A percentile compares a stretch with the other conserved stretches of the same genome.
These are phyloP conservation scores for Volutella citrinella DNA, from an alignment of 2,329 filamentous ascomycete genomes.

Conservation along the genomic window DNA sequence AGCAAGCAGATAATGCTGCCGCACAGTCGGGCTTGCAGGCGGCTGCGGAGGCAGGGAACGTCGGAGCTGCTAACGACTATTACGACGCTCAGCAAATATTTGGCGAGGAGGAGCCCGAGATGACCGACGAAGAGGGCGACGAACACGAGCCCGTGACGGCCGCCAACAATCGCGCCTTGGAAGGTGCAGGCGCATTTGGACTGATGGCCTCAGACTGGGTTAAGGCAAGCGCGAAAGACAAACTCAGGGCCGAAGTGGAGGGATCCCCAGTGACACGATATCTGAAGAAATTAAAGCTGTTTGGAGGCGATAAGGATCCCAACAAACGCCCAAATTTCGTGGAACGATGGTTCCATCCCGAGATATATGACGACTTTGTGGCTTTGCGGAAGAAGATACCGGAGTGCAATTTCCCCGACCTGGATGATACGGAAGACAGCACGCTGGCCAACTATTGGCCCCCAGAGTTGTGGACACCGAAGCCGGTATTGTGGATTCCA, in stretches of 20 bases:
- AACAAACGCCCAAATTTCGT: slow-evolving; percentile 48
- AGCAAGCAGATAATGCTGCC: slow-evolving; percentile 46
- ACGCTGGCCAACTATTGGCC: slow-evolving; percentile 68
- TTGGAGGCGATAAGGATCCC: slow-evolving; percentile 22
- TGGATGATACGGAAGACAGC: slow-evolving; percentile 50
- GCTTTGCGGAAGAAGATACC: slow-evolving; percentile 69
- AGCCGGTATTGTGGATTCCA: slow-evolving; percentile 81
- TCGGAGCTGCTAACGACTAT: slow-evolving; percentile 30
- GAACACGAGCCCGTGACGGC: slow-evolving; percentile 16
- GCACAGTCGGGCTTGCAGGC: slow-evolving; percentile 26
- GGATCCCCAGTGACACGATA: slow-evolving; percentile 26
- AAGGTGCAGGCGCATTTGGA: slow-evolving; percentile 35
- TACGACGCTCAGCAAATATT: slow-evolving; percentile 34
- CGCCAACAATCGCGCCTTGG: slow-evolving; percentile 31
- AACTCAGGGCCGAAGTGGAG: slow-evolving; percentile 22
- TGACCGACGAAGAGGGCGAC: slow-evolving; percentile 26
- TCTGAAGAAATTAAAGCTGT: slow-evolving; percentile 25
- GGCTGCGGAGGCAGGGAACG: slow-evolving; percentile 20
- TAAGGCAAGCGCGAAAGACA: slow-evolving; percentile 36
- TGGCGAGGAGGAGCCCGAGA: slow-evolving; percentile 28
- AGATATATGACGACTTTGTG: slow-evolving; percentile 71
- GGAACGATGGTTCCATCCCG: slow-evolving; percentile 71
- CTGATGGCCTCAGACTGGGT: slow-evolving; percentile 31
- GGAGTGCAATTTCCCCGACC: slow-evolving; percentile 39
- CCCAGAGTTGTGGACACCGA: slow-evolving; percentile 54